Conservation (phyloP, 2,329 filamentous ascomycete species). For the Aspergillus pseudoviridinutans region DNA sequence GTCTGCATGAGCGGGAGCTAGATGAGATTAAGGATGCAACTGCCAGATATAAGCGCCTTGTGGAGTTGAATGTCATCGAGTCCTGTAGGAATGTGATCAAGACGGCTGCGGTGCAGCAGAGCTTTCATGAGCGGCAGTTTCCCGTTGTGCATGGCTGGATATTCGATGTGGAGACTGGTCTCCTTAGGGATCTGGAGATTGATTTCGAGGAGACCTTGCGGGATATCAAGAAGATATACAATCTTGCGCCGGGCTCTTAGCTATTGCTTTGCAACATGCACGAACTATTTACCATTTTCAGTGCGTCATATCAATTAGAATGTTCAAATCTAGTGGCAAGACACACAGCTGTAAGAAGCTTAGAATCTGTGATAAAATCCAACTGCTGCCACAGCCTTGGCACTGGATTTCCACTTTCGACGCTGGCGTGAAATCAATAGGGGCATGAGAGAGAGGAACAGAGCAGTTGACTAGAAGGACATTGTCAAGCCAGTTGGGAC, state of each 20-base stretch:
- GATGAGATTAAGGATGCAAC: constrained; percentile 30
- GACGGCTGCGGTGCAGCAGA: constrained; percentile 56
- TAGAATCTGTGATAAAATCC: too few relatives aligned
- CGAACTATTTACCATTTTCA: too few relatives aligned
- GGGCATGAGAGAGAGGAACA: too few relatives aligned
- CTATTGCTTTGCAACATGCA: too few relatives aligned
- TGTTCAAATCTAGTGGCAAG: too few relatives aligned
- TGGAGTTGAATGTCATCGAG: constrained; percentile 30
- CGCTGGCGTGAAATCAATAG: too few relatives aligned
- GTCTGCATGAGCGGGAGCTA: constrained; percentile 66
- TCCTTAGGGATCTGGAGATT: constrained; percentile 62
- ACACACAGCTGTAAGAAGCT: too few relatives aligned
- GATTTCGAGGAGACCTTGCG: constrained; percentile 56
- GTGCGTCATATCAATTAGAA: too few relatives aligned
- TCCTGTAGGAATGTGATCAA: constrained; percentile 29
- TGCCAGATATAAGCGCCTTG: constrained; percentile 22
- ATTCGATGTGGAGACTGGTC: constrained; percentile 64
- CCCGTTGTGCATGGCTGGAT: constrained; percentile 72
- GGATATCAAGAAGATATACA: constrained; percentile 63
- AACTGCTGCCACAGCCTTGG: too few relatives aligned
- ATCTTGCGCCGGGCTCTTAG: constrained; percentile 23
- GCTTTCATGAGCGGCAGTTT: constrained; percentile 58
- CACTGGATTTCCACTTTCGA: too few relatives aligned
- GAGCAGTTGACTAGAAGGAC: too few relatives aligned
- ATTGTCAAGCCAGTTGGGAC: too few relatives aligned